phyloP scores from a whole-genome alignment of 2,329 filamentous ascomycete species.

The Xylariaceae sp. region DNA sequence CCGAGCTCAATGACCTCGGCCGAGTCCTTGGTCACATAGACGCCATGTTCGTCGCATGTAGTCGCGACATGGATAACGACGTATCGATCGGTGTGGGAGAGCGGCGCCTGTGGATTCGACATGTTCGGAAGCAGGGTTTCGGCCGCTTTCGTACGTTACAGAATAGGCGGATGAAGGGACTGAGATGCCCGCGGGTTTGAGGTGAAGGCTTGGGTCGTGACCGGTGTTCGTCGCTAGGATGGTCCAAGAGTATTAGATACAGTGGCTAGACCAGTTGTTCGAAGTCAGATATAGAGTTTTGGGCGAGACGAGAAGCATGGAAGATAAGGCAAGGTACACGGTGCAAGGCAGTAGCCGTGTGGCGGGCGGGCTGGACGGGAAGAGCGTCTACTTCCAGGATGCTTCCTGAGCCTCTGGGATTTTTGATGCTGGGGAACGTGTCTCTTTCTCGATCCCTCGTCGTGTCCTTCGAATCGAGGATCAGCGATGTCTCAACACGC shows the following conservation, averaged over 20 bases:
- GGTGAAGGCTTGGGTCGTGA: conserved; percentile 3
- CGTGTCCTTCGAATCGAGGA: background rate
- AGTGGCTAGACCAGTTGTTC: conserved; percentile 5
- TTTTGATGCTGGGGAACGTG: background rate
- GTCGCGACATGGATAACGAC: conserved; percentile 98
- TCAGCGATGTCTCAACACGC: conserved; percentile 13
- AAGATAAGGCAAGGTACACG: background rate
- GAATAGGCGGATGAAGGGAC: conserved; percentile 8
- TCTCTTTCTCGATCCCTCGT: conserved; percentile 1
- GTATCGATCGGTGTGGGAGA: conserved; percentile 84
- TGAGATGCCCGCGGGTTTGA: background rate
- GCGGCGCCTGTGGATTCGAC: conserved; percentile 46
- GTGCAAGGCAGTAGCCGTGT: background rate
- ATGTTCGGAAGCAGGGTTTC: conserved; percentile 32
- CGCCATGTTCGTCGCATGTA: conserved; percentile 97
- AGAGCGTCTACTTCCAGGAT: conserved; percentile 4
- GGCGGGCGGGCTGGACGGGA: conserved; percentile 8
- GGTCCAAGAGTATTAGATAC: conserved; percentile 7
- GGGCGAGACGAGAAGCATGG: background rate
- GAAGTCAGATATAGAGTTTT: conserved; percentile 6
- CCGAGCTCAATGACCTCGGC: conserved; percentile 98
- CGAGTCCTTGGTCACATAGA: conserved; percentile 98
- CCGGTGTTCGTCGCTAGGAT: conserved; percentile 6
- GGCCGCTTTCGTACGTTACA: conserved; percentile 21
- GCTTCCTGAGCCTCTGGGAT: background rate